Evolutionary conservation across 805 yeast species (phyloP).

Genomic region (Zygosaccharomyces lentus): DNA sequence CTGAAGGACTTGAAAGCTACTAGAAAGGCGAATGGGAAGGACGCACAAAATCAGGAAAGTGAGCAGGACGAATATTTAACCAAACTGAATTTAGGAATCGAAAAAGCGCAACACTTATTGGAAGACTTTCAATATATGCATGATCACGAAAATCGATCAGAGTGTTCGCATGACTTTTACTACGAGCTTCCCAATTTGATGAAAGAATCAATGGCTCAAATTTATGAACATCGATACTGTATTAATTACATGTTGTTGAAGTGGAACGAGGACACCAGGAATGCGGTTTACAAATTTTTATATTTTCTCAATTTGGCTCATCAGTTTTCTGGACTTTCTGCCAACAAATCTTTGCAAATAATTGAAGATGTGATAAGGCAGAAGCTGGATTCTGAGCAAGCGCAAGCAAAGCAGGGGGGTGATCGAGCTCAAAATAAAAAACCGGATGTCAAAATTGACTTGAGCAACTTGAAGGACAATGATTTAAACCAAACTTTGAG

Average conservation of each 20-base stretch:
- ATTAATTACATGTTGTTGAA: conserved; percentile 68
- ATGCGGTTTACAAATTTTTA: conserved; percentile 57
- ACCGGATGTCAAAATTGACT: background rate
- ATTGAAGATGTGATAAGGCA: conserved; percentile 47
- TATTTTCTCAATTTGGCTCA: conserved; percentile 45
- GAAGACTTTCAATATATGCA: conserved; percentile 21
- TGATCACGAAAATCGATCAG: background rate
- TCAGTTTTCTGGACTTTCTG: conserved; percentile 41
- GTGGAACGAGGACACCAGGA: conserved; percentile 72
- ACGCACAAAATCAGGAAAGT: conserved; percentile 14
- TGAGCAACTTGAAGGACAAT: conserved; percentile 8
- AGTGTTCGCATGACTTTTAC: conserved; percentile 26
- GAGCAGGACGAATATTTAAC: conserved; percentile 25
- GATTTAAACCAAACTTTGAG: conserved; percentile 13
- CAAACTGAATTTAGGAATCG: conserved; percentile 15
- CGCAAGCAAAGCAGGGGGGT: background rate
- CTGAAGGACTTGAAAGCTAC: conserved; percentile 41
- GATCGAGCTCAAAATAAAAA: background rate
- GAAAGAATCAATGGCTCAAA: conserved; percentile 10
- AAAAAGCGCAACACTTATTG: conserved; percentile 18
- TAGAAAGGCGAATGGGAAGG: conserved; percentile 38
- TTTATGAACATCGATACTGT: conserved; percentile 55
- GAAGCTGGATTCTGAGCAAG: conserved; percentile 14
- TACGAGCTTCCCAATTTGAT: conserved; percentile 30
- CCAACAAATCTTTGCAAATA: conserved; percentile 47